Conservation (phyloP, 1,284 basidiomycete genomes). For the Sparassis latifolia region DNA sequence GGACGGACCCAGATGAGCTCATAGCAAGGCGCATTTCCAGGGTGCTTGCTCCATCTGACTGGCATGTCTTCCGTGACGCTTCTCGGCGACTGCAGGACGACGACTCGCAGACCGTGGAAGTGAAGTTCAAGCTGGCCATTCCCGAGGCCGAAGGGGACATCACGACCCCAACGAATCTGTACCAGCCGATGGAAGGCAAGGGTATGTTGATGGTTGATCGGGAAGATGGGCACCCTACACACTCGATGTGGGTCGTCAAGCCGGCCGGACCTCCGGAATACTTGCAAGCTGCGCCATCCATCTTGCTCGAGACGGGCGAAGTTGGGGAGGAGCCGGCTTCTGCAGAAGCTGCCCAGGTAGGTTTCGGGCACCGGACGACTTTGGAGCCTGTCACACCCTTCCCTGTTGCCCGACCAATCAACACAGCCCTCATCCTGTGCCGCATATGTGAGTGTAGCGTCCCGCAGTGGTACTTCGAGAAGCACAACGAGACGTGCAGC, state of each 20-base stretch:
- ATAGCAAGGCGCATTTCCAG: conserved; percentile 78
- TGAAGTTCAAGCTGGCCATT: conserved; percentile 81
- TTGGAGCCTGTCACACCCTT: conserved; percentile 58
- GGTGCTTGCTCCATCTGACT: conserved; percentile 80
- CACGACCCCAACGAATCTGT: conserved; percentile 44
- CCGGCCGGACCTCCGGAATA: conserved; percentile 70
- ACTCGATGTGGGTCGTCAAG: conserved; percentile 99
- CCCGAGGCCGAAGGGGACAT: conserved; percentile 46
- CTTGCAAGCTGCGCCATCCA: conserved; percentile 52
- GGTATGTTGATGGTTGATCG: conserved; percentile 98
- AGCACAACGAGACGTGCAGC: conserved; percentile 98
- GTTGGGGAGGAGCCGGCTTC: conserved; percentile 37
- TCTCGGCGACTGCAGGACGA: conserved; percentile 83
- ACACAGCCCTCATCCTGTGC: conserved; percentile 86
- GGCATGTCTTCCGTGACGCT: conserved; percentile 83
- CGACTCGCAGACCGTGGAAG: conserved; percentile 92
- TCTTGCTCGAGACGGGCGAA: conserved; percentile 52
- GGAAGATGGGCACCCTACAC: conserved; percentile 79
- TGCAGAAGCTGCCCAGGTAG: conserved; percentile 28
- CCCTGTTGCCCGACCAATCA: conserved; percentile 71
- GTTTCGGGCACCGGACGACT: conserved; percentile 22
- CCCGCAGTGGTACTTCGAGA: conserved; percentile 99
- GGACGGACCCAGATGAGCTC: conserved; percentile 80
- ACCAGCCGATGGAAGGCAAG: conserved; percentile 92
- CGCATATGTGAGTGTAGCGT: conserved; percentile 97